Percentiles rank a stretch among this genome's conserved stretches.
Conservation (phyloP, 2,329 filamentous ascomycete species). For the Cordyceps fumosorosea region DNA sequence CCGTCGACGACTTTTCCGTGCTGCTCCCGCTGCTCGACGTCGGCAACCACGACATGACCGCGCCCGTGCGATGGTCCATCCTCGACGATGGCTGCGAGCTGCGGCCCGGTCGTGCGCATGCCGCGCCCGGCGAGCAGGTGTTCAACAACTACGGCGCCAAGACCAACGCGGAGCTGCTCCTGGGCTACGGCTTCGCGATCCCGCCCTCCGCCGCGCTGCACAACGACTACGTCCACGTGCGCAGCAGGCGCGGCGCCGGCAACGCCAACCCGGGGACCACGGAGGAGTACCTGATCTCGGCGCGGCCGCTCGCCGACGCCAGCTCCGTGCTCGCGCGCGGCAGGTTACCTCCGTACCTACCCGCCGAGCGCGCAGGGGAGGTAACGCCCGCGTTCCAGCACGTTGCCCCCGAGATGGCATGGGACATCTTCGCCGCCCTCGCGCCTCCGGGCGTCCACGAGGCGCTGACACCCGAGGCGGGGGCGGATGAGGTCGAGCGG, state of each 20-base stretch:
- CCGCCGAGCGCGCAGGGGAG: neutral
- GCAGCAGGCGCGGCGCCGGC: constrained; percentile 37
- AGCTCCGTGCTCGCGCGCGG: constrained; percentile 42
- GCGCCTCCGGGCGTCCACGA: constrained; percentile 15
- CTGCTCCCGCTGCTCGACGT: constrained; percentile 66
- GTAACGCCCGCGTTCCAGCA: constrained; percentile 39
- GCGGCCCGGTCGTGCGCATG: constrained; percentile 34
- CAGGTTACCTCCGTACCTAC: constrained; percentile 26
- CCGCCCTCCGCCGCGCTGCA: constrained; percentile 42
- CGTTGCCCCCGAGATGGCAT: constrained; percentile 47
- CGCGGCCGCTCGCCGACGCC: constrained; percentile 39
- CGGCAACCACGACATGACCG: constrained; percentile 61
- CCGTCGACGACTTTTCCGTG: constrained; percentile 56
- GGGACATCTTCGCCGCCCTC: constrained; percentile 39
- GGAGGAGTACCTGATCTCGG: constrained; percentile 46
- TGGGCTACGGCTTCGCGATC: constrained; percentile 58
- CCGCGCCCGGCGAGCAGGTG: constrained; percentile 44
- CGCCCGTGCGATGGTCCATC: constrained; percentile 51
- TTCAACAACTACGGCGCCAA: constrained; percentile 70
- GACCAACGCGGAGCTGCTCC: constrained; percentile 64
- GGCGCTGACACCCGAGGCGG: constrained; percentile 16
- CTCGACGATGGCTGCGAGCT: constrained; percentile 36
- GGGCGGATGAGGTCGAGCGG: constrained; percentile 15
- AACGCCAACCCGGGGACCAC: no score
- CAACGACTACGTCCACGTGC: constrained; percentile 54